Evolutionary conservation across 1,139 yeast genomes (phyloP).

Genomic region (Candida tropicalis): DNA sequence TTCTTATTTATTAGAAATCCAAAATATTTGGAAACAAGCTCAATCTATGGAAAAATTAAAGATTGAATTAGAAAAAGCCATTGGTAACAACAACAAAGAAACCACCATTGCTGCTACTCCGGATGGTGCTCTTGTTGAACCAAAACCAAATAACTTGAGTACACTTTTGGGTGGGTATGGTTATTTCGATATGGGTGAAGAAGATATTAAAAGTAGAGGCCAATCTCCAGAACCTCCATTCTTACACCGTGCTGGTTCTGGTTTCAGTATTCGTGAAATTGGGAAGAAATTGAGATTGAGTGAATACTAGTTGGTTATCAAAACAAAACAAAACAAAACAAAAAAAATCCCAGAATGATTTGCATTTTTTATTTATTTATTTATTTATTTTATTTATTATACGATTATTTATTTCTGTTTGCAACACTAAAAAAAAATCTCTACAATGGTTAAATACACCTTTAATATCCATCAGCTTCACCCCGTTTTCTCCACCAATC

Average conservation of each 20-base stretch:
- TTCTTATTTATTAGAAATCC: slow-evolving; percentile 64
- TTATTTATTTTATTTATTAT: slow-evolving; percentile 12
- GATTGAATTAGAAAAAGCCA: slow-evolving; percentile 2
- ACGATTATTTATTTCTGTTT: slow-evolving; percentile 9
- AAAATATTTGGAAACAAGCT: slow-evolving; percentile 54
- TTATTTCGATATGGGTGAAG: slow-evolving; percentile 74
- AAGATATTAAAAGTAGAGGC: slow-evolving; percentile 68
- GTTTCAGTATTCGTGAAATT: slow-evolving; percentile 60
- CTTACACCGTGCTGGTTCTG: slow-evolving; percentile 44
- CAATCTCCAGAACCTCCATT: slow-evolving; percentile 69
- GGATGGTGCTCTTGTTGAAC: slow-evolving; percentile 11
- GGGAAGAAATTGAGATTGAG: slow-evolving; percentile 75
- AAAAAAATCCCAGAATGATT: too few species aligned
- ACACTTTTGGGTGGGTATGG: slow-evolving; percentile 81
- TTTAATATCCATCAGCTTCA: slow-evolving; percentile 42
- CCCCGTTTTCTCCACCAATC: slow-evolving; percentile 51
- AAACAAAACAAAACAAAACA: too few species aligned
- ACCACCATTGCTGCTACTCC: slow-evolving; percentile 7
- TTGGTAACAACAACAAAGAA: background rate
- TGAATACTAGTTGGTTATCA: too few species aligned
- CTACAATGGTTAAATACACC: too few species aligned
- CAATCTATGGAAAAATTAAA: slow-evolving; percentile 16
- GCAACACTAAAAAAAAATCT: too few species aligned
- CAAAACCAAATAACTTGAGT: slow-evolving; percentile 27
- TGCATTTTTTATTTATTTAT: slow-evolving; percentile 7